Conservation (phyloP, 352 stramenopile species). For the Pythium scleroteichum region DNA sequence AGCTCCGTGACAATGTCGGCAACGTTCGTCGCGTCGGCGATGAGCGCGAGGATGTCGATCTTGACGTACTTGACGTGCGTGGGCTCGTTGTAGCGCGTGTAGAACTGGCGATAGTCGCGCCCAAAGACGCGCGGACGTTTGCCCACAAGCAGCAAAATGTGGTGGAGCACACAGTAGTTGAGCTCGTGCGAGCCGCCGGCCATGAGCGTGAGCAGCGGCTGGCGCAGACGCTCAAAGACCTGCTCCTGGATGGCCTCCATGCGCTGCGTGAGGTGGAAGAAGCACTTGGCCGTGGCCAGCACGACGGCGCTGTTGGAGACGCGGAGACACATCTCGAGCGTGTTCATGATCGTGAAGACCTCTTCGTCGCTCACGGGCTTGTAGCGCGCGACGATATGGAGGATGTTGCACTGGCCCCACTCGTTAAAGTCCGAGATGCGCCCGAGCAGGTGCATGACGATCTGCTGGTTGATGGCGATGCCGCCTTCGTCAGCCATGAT, state of each 20-base stretch:
- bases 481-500: conserved; percentile 97
- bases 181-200: conserved; percentile 91
- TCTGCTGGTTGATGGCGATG: conserved; percentile 96
- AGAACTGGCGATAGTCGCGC: conserved; percentile 97
- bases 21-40: conserved; percentile 94
- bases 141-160: conserved; percentile 95
- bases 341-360: conserved; percentile 99
- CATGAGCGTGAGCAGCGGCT: conserved; percentile 98
- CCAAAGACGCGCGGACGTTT: conserved; percentile 96
- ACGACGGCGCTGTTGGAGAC: conserved; percentile 97
- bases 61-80: conserved; percentile 99
- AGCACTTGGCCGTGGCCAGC: conserved; percentile 96
- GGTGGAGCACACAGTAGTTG: conserved; percentile 96
- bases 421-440: conserved; percentile 99
- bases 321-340: conserved; percentile 93
- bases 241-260: conserved; percentile 90
- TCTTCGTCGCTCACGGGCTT: conserved; percentile 94
- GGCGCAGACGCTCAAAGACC: conserved; percentile 91
- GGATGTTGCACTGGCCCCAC: conserved; percentile 97
- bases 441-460: conserved; percentile 98
- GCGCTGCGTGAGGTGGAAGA: conserved; percentile 95
- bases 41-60: conserved; percentile 94
- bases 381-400: conserved; percentile 95
- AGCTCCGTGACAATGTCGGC: conserved; percentile 97
- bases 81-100: conserved; percentile 98